phyloP scores from a whole-genome alignment of 2,329 filamentous ascomycete species.

The Leptographium lundbergii region DNA sequence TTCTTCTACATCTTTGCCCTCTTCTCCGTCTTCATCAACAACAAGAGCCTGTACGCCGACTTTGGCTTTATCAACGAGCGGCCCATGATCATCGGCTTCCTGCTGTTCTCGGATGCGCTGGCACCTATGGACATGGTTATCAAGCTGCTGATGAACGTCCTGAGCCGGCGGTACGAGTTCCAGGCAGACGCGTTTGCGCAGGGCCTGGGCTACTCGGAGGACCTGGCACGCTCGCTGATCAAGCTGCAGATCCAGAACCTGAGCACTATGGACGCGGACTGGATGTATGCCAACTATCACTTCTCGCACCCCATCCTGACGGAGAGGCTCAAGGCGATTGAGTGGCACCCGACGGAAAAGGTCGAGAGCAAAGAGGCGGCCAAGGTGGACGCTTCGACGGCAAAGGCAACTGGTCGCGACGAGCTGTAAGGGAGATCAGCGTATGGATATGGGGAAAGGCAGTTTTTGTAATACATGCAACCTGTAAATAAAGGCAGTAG shows the following conservation, averaged over 20 bases:
- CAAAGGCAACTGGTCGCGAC: slow-evolving; percentile 64
- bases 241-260: slow-evolving; percentile 98
- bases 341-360: slow-evolving; percentile 58
- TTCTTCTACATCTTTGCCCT: slow-evolving; percentile 94
- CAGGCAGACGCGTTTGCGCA: slow-evolving; percentile 87
- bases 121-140: slow-evolving; percentile 88
- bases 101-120: slow-evolving; percentile 94
- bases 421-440: slow-evolving; percentile 36
- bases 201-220: slow-evolving; percentile 67
- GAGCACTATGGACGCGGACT: slow-evolving; percentile 97
- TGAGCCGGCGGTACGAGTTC: slow-evolving; percentile 92
- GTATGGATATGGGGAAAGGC: neutral
- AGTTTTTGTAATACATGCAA: neutral
- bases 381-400: slow-evolving; percentile 25
- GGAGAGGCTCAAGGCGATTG: slow-evolving; percentile 80
- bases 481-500: neutral
- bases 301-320: slow-evolving; percentile 95
- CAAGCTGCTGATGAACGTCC: slow-evolving; percentile 90
- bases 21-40: slow-evolving; percentile 96
- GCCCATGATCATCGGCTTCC: slow-evolving; percentile 93
- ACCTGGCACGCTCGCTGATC: slow-evolving; percentile 80
- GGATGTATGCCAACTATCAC: slow-evolving; percentile 96
- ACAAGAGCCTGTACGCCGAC: slow-evolving; percentile 74
- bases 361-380: slow-evolving; percentile 19
- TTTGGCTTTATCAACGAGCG: slow-evolving; percentile 78